Conservation (phyloP, 768 basidiomycete genomes). For the Tubosaeta sp. region DNA sequence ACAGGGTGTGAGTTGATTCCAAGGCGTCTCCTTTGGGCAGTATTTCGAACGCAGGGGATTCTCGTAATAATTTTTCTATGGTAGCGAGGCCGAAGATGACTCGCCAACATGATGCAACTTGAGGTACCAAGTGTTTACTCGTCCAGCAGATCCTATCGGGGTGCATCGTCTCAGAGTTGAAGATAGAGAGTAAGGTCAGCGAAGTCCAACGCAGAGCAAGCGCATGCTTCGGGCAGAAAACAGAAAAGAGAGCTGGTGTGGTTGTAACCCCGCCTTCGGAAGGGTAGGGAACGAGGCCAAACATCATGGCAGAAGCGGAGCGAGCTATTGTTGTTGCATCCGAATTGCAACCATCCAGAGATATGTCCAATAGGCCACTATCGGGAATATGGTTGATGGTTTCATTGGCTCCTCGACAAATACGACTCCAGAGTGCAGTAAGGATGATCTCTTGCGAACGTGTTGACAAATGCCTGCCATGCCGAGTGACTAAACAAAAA, state of each 20-base stretch:
- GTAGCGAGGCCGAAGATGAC: conserved; percentile 39
- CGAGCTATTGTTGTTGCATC: conserved; percentile 13
- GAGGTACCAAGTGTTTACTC: conserved; percentile 3
- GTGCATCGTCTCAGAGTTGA: conserved; percentile 5
- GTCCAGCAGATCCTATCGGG: neutral
- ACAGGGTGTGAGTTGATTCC: conserved; percentile 34
- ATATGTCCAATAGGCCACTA: neutral
- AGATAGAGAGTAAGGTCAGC: conserved; percentile 37
- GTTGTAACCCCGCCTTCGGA: neutral
- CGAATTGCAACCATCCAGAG: neutral
- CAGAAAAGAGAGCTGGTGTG: conserved; percentile 7
- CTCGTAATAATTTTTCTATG: conserved; percentile 30
- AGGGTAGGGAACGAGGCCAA: neutral
- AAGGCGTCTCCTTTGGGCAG: conserved; percentile 14
- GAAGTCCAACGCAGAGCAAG: conserved; percentile 40
- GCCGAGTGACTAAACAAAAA: conserved; percentile 35
- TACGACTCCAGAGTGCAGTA: conserved; percentile 34
- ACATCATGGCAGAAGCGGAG: conserved; percentile 11
- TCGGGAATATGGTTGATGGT: neutral
- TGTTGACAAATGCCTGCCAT: conserved; percentile 23
- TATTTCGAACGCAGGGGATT: neutral
- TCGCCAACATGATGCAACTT: conserved; percentile 32
- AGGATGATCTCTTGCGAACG: conserved; percentile 33
- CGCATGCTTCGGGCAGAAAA: conserved; percentile 30
- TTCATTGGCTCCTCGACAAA: conserved; percentile 3